Base-by-base conservation (phyloP, 768 basidiomycete species). In the Boletus edulis region DNA sequence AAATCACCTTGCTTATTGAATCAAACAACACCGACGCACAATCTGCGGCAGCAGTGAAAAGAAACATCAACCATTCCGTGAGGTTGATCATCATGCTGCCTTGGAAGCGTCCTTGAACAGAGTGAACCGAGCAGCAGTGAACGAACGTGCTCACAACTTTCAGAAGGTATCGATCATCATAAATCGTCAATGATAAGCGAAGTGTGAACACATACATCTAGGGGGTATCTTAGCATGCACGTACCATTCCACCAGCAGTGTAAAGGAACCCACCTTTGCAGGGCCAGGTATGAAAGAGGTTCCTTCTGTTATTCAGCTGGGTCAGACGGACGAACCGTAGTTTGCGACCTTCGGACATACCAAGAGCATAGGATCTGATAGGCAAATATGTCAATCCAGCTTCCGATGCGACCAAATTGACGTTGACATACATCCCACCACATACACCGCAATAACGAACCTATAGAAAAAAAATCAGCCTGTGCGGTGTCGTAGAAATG, bases 371-470 rank as follows among this genome's bases (percentile, higher is more conserved):
- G 2, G 11, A 13, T 9, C 54, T 57, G 47, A 32, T 32, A 12
- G 11, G 10, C 12, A 29, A 9, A 27, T 27, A 0, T 17, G 17
- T 29, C 4, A 12, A 39, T 12, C 40, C 5, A 46, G 42, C 20
- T 18, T 43, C 12, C 13, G 4, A 27, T 29, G 18, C 10, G 4
- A 20, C 18, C 3, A 14, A 22, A 20, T 22, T 29, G 8, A 11
- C 9, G 4, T 14, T 6, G 35, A 27, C 47, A 17, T 34, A 60
- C 58, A 37, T 29, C 10, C 42, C 22, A 10, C 15, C 18, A 4
- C 38, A 54, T n/a, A 49, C 52, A 12, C 58, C 58, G 13, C 14
- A 18, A 27, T 59, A 60, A 32, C 58, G 58, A 14, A 39, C 17
- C 58, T 59, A n/a, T n/a, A n/a, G 31, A 20, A 14, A 18, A 15